These are phyloP conservation scores for Lachancea cidri DNA, from an alignment of 805 yeast species.

Conservation along the genomic window DNA sequence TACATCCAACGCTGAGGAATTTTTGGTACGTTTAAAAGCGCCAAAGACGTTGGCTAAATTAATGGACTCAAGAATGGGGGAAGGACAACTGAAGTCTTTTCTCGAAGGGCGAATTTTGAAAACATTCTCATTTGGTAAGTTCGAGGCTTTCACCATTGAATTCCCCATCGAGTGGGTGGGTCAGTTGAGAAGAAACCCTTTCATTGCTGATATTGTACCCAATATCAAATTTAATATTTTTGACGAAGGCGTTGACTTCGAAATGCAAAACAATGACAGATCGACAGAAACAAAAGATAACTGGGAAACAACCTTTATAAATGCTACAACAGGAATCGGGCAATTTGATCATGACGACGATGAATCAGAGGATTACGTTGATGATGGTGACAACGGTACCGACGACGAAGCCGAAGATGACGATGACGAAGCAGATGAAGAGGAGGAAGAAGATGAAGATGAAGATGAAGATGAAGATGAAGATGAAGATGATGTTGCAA, in stretches of 20 bases:
- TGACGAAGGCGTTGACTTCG: constrained; percentile 23
- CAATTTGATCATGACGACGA: background rate
- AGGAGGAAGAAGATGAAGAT: constrained; percentile 10
- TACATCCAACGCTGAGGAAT: constrained; percentile 24
- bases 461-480: constrained; percentile 8
- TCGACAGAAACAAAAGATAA: no score
- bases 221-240: constrained; percentile 58
- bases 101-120: constrained; percentile 43
- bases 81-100: constrained; percentile 35
- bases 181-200: constrained; percentile 49
- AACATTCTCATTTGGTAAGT: constrained; percentile 61
- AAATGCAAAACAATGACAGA: background rate
- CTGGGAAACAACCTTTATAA: no score
- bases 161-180: constrained; percentile 45
- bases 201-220: constrained; percentile 63
- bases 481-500: constrained; percentile 4
- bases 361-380: constrained; percentile 5
- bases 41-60: constrained; percentile 47
- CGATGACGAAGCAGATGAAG: constrained; percentile 10
- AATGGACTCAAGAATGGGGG: constrained; percentile 39
- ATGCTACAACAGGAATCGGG: no score
- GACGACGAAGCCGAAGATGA: constrained; percentile 17
- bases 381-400: constrained; percentile 37
- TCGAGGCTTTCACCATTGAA: constrained; percentile 65
- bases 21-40: constrained; percentile 48